These are phyloP conservation scores for Porphyrellus sp. DNA, from an alignment of 1,284 basidiomycete species.

Conservation along the genomic window DNA sequence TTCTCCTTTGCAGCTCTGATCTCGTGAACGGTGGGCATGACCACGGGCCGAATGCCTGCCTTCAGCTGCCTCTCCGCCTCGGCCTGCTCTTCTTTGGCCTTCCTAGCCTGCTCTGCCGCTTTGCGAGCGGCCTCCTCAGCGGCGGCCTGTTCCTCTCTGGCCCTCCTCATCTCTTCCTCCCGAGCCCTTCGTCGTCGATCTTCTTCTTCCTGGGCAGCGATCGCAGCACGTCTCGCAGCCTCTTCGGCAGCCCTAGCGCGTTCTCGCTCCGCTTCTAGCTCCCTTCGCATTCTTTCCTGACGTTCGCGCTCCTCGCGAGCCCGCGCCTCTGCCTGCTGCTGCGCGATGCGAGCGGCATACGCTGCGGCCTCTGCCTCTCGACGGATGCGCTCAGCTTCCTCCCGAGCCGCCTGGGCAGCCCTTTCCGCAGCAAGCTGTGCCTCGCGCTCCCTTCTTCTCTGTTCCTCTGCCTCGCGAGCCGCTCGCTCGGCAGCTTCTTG, in stretches of 20 bases:
- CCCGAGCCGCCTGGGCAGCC: conserved; percentile 27
- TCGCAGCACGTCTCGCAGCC: conserved; percentile 27
- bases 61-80: conserved; percentile 23
- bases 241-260: conserved; percentile 21
- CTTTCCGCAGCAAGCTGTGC: conserved; percentile 21
- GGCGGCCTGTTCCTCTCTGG: conserved; percentile 18
- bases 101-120: conserved; percentile 27
- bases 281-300: conserved; percentile 21
- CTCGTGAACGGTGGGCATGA: conserved; percentile 30
- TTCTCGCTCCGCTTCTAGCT: conserved; percentile 23
- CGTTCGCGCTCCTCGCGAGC: conserved; percentile 28
- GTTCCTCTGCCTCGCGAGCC: conserved; percentile 24
- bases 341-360: conserved; percentile 23
- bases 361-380: conserved; percentile 22
- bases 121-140: conserved; percentile 25
- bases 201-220: conserved; percentile 27
- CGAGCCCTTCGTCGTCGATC: conserved; percentile 20
- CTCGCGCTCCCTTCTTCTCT: conserved; percentile 15
- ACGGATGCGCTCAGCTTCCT: conserved; percentile 25
- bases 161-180: conserved; percentile 25
- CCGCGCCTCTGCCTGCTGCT: conserved; percentile 25
- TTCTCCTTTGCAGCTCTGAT: conserved; percentile 22
- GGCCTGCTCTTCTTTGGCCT: conserved; percentile 20
- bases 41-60: conserved; percentile 32
- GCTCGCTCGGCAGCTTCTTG: conserved; percentile 26